Base-by-base conservation (phyloP, 2,329 filamentous ascomycete species). In the Pseudogymnoascus sp. region DNA sequence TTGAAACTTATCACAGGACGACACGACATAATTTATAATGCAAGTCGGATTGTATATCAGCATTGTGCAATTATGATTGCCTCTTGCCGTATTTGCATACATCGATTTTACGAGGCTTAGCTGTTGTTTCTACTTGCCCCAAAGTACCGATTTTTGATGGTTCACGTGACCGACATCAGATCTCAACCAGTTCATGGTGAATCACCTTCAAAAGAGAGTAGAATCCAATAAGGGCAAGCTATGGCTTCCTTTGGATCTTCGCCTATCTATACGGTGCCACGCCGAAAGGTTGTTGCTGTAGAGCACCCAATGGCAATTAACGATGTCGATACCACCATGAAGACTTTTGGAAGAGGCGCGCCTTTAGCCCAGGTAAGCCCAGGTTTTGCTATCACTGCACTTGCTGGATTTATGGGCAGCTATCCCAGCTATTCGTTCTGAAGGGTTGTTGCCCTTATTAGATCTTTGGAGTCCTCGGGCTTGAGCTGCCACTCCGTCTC, bases 261-360 rank as follows among this genome's bases (percentile, higher is more conserved):
- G 40, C 79, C 81, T 0, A 78, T 77, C 70, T 81, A 81, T 69
- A 64, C 69, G 7, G 76, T 88, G 39, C 82, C 83, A 2, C 67
- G 73, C 37, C 76, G 78, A 64, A 75, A 78, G 60, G 75, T 88
- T 58, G 78, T 87, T 61, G 80, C 79, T 64, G 78, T 89, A 55
- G 87, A 89, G 70, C 86, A 89, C 73, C 87, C 87, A 60, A 85
- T 83, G 70, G 79, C 88, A 61, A 75, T 89, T 68, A 81, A 80
- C 69, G 84, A 88, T 72, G 71, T 87, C 62, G 82, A 87, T 69
- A 85, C 82, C 69, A 86, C 79, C 63, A 77, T 89, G 66, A 77
- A 80, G 48, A 87, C 86, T 39, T 78, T 89, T 52, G 84, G 86
- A 42, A 65, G 55, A 7, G 67, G 65, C 40, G 63, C 61, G 8